Conservation (phyloP, 345 rosid genomes). For the Hibiscus syriacus region DNA sequence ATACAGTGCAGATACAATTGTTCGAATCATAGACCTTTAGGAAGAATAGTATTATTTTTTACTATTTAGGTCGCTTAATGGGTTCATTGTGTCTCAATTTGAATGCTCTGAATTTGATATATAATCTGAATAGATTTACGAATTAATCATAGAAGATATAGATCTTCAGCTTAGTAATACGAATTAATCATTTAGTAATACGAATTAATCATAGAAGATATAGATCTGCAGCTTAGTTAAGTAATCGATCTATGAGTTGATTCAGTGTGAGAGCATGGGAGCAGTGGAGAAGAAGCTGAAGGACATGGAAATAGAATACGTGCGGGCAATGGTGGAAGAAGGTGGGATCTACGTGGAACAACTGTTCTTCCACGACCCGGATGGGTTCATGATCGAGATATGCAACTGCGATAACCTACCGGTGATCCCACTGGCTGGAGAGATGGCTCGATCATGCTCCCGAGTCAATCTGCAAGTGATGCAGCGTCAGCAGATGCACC, state of each 20-base stretch:
- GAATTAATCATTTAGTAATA: too few species aligned
- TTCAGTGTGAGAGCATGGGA: slow-evolving; percentile 76
- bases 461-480: slow-evolving; percentile 29
- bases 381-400: slow-evolving; percentile 89
- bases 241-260: not conserved
- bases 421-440: slow-evolving; percentile 55
- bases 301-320: slow-evolving; percentile 29
- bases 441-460: slow-evolving; percentile 50
- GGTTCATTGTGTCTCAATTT: too few species aligned
- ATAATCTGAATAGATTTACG: too few species aligned
- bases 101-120: too few species aligned
- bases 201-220: not conserved
- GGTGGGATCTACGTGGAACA: slow-evolving; percentile 80
- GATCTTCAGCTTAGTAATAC: not conserved
- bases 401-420: slow-evolving; percentile 86
- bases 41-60: too few species aligned
- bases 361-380: slow-evolving; percentile 85
- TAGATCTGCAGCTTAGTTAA: not conserved
- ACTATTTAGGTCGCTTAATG: too few species aligned
- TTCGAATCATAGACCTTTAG: too few species aligned
- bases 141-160: not conserved
- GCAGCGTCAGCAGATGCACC: slow-evolving; percentile 7
- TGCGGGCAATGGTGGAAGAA: slow-evolving; percentile 62
- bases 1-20: too few species aligned
- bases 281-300: slow-evolving; percentile 50